Evolutionary conservation across 225 moss, liverwort and hornwort genomes (phyloP).

Genomic region (Bryoerythrophyllum caledonicum): DNA sequence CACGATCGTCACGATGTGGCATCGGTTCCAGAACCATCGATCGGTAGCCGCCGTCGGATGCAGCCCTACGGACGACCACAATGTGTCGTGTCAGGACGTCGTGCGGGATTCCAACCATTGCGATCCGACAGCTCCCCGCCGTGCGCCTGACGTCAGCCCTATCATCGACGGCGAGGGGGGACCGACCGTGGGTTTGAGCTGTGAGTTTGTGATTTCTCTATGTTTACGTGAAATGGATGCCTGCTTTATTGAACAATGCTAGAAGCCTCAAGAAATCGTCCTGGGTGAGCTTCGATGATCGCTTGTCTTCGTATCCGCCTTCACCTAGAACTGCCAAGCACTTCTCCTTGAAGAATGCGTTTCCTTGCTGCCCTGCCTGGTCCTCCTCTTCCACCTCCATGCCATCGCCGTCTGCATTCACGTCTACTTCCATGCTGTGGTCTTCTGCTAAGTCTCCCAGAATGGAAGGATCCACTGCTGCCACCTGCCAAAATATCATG

Average conservation of each 20-base stretch:
- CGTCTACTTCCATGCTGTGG: constrained; percentile 61
- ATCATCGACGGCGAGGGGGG: background rate
- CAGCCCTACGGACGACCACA: too few species aligned
- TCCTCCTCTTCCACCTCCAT: constrained; percentile 59
- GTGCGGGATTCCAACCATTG: background rate
- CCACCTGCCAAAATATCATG: constrained; percentile 17
- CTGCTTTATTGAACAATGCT: constrained; percentile 74
- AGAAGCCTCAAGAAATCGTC: constrained; percentile 57
- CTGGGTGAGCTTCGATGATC: constrained; percentile 74
- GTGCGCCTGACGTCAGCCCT: constrained; percentile 10
- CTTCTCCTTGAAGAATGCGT: constrained; percentile 58
- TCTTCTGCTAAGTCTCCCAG: constrained; percentile 60
- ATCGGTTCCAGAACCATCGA: constrained; percentile 13
- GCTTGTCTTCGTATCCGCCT: constrained; percentile 62
- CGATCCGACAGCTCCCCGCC: background rate
- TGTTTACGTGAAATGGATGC: constrained; percentile 65
- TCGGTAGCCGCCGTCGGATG: constrained; percentile 12
- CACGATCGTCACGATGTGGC: constrained; percentile 8
- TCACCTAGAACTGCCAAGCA: constrained; percentile 51
- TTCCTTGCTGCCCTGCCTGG: constrained; percentile 24
- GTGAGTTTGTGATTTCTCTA: too few species aligned
- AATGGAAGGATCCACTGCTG: constrained; percentile 34
- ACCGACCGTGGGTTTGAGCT: too few species aligned
- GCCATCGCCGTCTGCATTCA: constrained; percentile 38
- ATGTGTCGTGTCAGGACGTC: constrained; percentile 2